Base-by-base conservation (phyloP, 2,329 filamentous ascomycete genomes). In the Cladorrhinum sp. region DNA sequence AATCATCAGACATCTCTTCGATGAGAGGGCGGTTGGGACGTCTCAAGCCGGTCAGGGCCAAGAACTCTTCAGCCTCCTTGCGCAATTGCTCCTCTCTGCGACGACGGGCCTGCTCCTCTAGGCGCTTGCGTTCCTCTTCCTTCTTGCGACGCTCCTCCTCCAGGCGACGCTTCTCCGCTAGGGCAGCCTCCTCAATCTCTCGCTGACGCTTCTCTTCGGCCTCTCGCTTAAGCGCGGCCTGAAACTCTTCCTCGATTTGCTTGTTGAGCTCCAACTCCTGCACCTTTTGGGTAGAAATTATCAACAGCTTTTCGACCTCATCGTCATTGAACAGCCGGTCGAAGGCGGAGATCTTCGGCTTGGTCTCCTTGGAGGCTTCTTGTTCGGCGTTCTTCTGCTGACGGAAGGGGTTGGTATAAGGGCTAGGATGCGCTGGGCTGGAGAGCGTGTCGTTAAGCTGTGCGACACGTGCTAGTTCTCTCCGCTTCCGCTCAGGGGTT, bases 1-100 rank as follows among this genome's bases (percentile, higher is more conserved):
- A 81, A 12, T 75, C 70, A 0, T 67, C 48, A 24, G 69, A 62
- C n/a, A 82, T 63, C 8, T 70, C 30, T 0, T 58, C 50, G 49
- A 75, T 70, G 12, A 74, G 61, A 1, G 64, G 61, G 1, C 64
- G 65, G 12, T 36, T 42, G 2, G 73, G 71, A 8, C 42, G 58
- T 36, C 73, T 69, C 26, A 75, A 59, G 0, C 71, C 71, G 2
- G 66, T 57, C 23, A 62, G 63, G 8, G 61, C 57, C 23, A 62
- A 64, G 4, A 62, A 60, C 30, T 67, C 61, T 9, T 62, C 67
- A 14, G 58, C 63, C 23, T 72, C 65, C 18, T 65, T 52, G 2
- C 62, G 60, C 1, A 59, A 60, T 2, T 39, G 42, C 57, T 68
- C 66, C 42, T 70, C 68, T 18, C 58, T 54, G 52, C 62, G 60